Conservation (phyloP, 768 basidiomycete genomes). For the Lentinula sp. region DNA sequence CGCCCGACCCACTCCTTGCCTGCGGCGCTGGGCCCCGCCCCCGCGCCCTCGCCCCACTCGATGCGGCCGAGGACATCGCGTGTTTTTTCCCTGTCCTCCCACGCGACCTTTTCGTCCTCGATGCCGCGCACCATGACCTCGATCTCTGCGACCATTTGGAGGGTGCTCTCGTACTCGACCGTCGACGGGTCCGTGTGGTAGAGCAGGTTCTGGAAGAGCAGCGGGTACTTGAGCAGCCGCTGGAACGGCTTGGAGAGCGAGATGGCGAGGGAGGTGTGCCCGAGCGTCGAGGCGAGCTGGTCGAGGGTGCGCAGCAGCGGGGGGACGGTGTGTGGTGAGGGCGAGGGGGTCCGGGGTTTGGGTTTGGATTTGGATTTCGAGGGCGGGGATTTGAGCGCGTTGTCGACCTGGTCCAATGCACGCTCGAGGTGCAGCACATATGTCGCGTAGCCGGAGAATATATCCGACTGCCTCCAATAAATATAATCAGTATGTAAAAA, state of each 20-base stretch:
- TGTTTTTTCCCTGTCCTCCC: slow-evolving; percentile 1
- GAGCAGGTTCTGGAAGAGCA: slow-evolving; percentile 95
- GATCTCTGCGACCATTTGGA: slow-evolving; percentile 96
- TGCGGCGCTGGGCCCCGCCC: too few species aligned
- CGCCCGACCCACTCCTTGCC: slow-evolving; percentile 66
- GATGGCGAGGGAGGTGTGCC: slow-evolving; percentile 40
- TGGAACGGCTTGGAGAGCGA: slow-evolving; percentile 97
- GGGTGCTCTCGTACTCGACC: slow-evolving; percentile 93
- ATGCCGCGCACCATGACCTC: slow-evolving; percentile 95
- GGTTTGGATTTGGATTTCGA: not conserved
- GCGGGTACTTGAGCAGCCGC: slow-evolving; percentile 91
- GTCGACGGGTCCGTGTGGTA: slow-evolving; percentile 97
- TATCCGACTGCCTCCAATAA: slow-evolving; percentile 73
- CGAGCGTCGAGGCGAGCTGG: not conserved
- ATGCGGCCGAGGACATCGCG: slow-evolving; percentile 65
- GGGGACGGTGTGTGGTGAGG: too few species aligned
- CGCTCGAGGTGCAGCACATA: slow-evolving; percentile 94
- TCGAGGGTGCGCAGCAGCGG: slow-evolving; percentile 34
- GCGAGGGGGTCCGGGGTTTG: not conserved
- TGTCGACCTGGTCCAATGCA: slow-evolving; percentile 83
- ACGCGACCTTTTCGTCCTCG: slow-evolving; percentile 4
- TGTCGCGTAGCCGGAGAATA: slow-evolving; percentile 89
- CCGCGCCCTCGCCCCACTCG: slow-evolving; percentile 92
- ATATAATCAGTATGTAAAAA: slow-evolving; percentile 12
- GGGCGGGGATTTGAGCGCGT: slow-evolving; percentile 48